Conservation (phyloP, 495 filamentous ascomycete genomes). For the Daldinia loculata region DNA sequence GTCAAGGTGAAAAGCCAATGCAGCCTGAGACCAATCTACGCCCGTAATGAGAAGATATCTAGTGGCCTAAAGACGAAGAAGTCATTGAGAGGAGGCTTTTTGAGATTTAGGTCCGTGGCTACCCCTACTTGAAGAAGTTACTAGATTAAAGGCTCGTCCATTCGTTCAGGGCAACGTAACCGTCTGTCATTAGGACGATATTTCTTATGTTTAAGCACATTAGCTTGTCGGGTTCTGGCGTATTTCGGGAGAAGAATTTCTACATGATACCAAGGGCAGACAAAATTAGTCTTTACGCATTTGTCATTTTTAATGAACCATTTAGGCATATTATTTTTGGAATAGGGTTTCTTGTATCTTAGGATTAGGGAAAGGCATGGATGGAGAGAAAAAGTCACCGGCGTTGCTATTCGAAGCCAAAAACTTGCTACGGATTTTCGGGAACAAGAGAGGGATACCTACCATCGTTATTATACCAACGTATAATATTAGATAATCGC, state of each 20-base stretch:
- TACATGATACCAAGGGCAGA: slow-evolving; percentile 4
- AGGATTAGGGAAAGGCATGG: not conserved
- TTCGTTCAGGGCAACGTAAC: not conserved
- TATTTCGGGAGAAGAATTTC: not conserved
- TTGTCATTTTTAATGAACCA: not conserved
- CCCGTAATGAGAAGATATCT: slow-evolving; percentile 26
- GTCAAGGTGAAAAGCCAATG: not conserved
- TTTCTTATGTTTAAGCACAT: not conserved
- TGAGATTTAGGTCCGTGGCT: slow-evolving; percentile 21
- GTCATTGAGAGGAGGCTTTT: slow-evolving; percentile 16
- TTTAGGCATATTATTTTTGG: too few relatives aligned
- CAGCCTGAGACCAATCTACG: slow-evolving; percentile 18
- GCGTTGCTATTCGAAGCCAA: not conserved
- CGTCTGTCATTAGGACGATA: not conserved
- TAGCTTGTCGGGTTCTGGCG: not conserved
- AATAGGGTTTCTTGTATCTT: not conserved
- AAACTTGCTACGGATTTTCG: not conserved
- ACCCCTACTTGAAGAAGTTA: not conserved
- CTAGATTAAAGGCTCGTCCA: not conserved
- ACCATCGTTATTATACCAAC: not conserved
- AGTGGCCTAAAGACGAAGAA: slow-evolving; percentile 24
- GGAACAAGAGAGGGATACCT: not conserved
- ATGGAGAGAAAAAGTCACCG: not conserved
- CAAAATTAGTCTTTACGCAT: not conserved
- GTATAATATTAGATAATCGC: not conserved